These are phyloP conservation scores for Stropharia rugosoannulata DNA, from an alignment of 768 basidiomycete species.

Conservation along the genomic window DNA sequence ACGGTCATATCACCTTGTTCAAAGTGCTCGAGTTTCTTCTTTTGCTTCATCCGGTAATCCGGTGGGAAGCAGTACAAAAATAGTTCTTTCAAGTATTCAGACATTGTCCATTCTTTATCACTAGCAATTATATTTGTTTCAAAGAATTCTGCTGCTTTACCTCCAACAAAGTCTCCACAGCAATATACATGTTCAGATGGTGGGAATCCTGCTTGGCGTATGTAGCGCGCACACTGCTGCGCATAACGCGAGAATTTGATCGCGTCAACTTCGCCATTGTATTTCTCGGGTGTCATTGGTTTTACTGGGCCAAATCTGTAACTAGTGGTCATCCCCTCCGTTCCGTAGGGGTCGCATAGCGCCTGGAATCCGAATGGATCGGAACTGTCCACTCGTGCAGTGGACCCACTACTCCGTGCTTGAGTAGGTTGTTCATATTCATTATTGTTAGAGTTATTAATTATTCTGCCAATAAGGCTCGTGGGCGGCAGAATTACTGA, in stretches of 20 bases:
- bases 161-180: conserved; percentile 25
- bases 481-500: neutral
- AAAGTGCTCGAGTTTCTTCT: conserved; percentile 13
- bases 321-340: neutral
- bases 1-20: conserved; percentile 25
- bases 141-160: conserved; percentile 28
- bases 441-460: neutral
- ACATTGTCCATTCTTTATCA: conserved; percentile 17
- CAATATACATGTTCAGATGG: conserved; percentile 15
- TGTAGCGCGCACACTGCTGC: conserved; percentile 1
- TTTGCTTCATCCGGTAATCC: conserved; percentile 25
- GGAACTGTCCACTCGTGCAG: too few species aligned
- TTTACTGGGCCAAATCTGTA: neutral
- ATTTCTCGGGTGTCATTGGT: conserved; percentile 6
- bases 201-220: neutral
- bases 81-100: conserved; percentile 25
- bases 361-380: too few species aligned
- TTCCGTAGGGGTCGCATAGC: too few species aligned
- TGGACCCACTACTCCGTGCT: too few species aligned
- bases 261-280: conserved; percentile 7
- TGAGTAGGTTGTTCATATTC: too few species aligned
- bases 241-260: conserved; percentile 4
- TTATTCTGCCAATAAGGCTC: neutral
- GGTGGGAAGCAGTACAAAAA: conserved; percentile 34
- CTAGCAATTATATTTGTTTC: conserved; percentile 16